These are phyloP conservation scores for Paramecium caudatum DNA, from an alignment of 73 alveolate genomes.

Conservation along the genomic window DNA sequence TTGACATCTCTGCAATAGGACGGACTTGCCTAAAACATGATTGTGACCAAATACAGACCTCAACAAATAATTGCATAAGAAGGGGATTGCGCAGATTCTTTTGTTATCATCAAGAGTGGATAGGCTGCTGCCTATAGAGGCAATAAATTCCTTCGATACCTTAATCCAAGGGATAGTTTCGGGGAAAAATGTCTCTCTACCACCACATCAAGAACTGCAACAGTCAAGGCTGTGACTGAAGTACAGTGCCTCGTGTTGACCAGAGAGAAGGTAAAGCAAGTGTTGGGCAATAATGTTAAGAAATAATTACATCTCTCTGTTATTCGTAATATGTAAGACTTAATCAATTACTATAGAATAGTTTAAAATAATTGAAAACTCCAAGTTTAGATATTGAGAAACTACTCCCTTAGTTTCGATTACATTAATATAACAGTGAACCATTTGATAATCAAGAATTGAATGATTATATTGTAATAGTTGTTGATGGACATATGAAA, in stretches of 20 bases:
- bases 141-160: constrained; percentile 6
- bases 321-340: constrained; percentile 21
- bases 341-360: neutral
- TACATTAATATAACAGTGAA: neutral
- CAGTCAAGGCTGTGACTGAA: constrained; percentile 67
- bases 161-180: constrained; percentile 65
- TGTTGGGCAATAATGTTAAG: constrained; percentile 70
- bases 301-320: constrained; percentile 60
- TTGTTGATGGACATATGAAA: constrained; percentile 9
- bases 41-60: constrained; percentile 30
- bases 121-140: constrained; percentile 67
- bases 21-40: constrained; percentile 28
- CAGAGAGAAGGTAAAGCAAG: constrained; percentile 71
- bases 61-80: constrained; percentile 63
- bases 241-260: constrained; percentile 77
- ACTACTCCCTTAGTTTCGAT: neutral
- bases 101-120: constrained; percentile 67
- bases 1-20: constrained; percentile 52
- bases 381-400: constrained; percentile 50
- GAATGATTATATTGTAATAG: constrained; percentile 23
- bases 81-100: constrained; percentile 72
- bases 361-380: constrained; percentile 37
- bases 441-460: neutral
- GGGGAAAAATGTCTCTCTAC: constrained; percentile 53
- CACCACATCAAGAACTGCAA: constrained; percentile 56